phyloP scores from a whole-genome alignment of 1,284 basidiomycete species.

The Neonothopanus nambi region DNA sequence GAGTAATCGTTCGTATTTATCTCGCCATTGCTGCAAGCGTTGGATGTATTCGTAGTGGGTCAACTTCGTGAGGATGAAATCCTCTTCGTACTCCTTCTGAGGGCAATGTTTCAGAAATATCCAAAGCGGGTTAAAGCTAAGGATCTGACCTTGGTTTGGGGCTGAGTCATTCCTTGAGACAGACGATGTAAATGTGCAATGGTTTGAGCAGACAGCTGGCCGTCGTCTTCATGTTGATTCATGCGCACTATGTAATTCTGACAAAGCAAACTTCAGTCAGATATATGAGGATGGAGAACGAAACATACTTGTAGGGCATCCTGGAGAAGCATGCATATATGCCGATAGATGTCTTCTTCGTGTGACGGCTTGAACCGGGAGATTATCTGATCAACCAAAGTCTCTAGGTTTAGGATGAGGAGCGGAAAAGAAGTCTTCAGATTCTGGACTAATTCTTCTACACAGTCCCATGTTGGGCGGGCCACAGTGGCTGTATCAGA shows the following conservation, averaged over 20 bases:
- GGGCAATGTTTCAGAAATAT: background rate
- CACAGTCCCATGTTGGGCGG: constrained; percentile 85
- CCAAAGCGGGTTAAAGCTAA: constrained; percentile 1
- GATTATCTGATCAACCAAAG: constrained; percentile 95
- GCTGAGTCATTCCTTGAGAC: constrained; percentile 60
- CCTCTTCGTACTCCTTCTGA: constrained; percentile 88
- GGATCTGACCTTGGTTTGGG: constrained; percentile 61
- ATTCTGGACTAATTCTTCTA: constrained; percentile 94
- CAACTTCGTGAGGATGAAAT: constrained; percentile 80
- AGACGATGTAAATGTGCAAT: constrained; percentile 71
- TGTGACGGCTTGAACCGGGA: constrained; percentile 88
- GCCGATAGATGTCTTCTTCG: constrained; percentile 95
- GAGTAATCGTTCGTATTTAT: constrained; percentile 85
- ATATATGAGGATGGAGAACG: constrained; percentile 4
- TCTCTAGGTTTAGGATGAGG: constrained; percentile 93
- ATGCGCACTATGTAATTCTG: constrained; percentile 75
- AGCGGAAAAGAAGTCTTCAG: constrained; percentile 97
- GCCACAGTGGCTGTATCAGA: constrained; percentile 36
- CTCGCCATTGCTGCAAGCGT: constrained; percentile 90
- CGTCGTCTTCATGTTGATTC: constrained; percentile 74
- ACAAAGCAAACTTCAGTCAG: constrained; percentile 15
- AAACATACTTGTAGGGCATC: constrained; percentile 67
- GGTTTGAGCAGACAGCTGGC: constrained; percentile 62
- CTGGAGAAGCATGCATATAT: constrained; percentile 82
- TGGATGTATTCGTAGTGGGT: constrained; percentile 88